A percentile compares a stretch with the other conserved stretches of the same genome.
Evolutionary conservation across 495 filamentous ascomycete genomes (phyloP).

Genomic region (Neurospora tetraspora): DNA sequence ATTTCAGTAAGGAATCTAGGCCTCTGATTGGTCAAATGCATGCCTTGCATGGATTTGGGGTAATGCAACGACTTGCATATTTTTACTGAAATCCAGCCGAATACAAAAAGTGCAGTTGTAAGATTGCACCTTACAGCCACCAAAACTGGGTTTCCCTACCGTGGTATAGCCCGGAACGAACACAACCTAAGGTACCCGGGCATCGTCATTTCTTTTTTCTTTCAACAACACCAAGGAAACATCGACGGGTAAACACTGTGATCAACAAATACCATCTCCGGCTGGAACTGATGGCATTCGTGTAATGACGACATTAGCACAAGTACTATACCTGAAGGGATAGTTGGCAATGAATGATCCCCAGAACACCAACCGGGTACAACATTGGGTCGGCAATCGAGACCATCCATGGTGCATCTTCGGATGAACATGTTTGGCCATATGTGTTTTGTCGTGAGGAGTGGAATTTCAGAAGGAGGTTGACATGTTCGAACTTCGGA

Average conservation of each 20-base stretch:
- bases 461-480: not conserved
- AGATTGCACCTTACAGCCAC: no score
- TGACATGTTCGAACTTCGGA: not conserved
- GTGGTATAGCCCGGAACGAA: no score
- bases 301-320: not conserved
- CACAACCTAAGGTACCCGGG: no score
- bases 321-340: not conserved
- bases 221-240: not conserved
- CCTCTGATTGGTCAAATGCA: no score
- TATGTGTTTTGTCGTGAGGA: not conserved
- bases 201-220: not conserved
- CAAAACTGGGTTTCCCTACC: no score
- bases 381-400: not conserved
- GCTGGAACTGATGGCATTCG: not conserved
- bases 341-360: not conserved
- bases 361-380: not conserved
- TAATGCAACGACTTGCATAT: no score
- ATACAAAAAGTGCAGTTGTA: no score
- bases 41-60: no score
- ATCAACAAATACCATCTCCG: not conserved
- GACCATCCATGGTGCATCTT: not conserved
- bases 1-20: no score
- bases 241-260: not conserved
- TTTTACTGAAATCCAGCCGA: no score
- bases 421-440: not conserved